Conservation (phyloP, 2,329 filamentous ascomycete species). For the Xylariaceae sp. region DNA sequence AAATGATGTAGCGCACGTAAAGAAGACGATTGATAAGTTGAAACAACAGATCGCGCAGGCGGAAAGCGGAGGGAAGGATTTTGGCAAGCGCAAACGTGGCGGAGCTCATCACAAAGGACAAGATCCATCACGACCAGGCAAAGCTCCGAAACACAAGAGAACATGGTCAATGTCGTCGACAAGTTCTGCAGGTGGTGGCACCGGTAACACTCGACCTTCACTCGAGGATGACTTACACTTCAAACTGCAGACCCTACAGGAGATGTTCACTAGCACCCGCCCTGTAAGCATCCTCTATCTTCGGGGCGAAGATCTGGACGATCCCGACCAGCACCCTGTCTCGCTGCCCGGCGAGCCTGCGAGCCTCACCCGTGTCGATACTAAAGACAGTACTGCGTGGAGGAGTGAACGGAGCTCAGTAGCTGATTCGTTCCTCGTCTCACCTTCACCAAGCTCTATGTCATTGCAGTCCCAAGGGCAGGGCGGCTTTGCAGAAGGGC, state of each 20-base stretch:
- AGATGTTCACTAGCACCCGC: slow-evolving; percentile 84
- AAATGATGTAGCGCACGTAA: slow-evolving; percentile 91
- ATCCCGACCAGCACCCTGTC: slow-evolving; percentile 75
- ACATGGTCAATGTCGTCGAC: slow-evolving; percentile 93
- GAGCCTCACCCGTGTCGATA: slow-evolving; percentile 52
- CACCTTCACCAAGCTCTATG: slow-evolving; percentile 61
- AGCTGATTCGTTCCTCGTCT: slow-evolving; percentile 58
- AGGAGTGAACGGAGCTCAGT: slow-evolving; percentile 55
- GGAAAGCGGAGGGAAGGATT: slow-evolving; percentile 63
- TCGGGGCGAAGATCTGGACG: slow-evolving; percentile 71
- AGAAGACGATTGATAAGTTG: slow-evolving; percentile 93
- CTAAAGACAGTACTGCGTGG: slow-evolving; percentile 47
- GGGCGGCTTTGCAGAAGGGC: slow-evolving; percentile 45
- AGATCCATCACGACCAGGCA: slow-evolving; percentile 63
- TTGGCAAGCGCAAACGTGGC: slow-evolving; percentile 58
- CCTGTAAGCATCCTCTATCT: slow-evolving; percentile 76
- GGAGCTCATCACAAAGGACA: slow-evolving; percentile 40
- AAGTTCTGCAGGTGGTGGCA: slow-evolving; percentile 51
- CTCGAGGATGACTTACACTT: slow-evolving; percentile 72
- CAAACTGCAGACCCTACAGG: slow-evolving; percentile 73
- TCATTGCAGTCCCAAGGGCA: slow-evolving; percentile 57
- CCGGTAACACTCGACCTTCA: slow-evolving; percentile 39
- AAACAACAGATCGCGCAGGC: slow-evolving; percentile 88
- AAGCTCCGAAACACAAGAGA: slow-evolving; percentile 83
- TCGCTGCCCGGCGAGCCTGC: slow-evolving; percentile 63